These are phyloP conservation scores for Metschnikowia noctiluminum DNA, from an alignment of 805 yeast species.

Conservation along the genomic window DNA sequence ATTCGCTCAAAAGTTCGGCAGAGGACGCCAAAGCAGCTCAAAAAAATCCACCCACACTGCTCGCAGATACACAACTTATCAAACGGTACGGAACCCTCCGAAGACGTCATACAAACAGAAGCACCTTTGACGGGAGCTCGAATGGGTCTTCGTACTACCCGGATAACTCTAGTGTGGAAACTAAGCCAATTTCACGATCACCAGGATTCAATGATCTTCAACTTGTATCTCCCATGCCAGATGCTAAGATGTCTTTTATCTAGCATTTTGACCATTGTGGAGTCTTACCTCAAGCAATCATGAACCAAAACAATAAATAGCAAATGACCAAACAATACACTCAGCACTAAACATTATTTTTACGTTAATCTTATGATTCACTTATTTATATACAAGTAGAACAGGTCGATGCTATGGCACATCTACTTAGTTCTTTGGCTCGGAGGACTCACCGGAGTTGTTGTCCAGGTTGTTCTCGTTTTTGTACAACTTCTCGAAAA, in stretches of 20 bases:
- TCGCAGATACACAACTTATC: conserved; percentile 1
- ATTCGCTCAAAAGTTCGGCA: background rate
- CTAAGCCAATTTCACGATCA: conserved; percentile 4
- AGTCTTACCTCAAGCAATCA: too few species aligned
- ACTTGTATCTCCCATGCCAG: background rate
- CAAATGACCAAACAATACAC: too few species aligned
- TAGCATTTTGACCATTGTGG: background rate
- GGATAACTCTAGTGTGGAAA: background rate
- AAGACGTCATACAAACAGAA: conserved; percentile 4
- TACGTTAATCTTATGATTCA: conserved; percentile 8
- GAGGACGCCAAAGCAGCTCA: background rate
- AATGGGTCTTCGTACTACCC: conserved; percentile 2
- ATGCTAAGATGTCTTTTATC: background rate
- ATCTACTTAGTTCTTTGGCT: conserved; percentile 25
- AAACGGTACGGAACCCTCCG: conserved; percentile 15
- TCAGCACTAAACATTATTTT: background rate
- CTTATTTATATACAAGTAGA: conserved; percentile 19
- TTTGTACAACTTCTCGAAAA: conserved; percentile 62
- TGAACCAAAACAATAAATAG: too few species aligned
- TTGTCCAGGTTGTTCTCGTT: conserved; percentile 22
- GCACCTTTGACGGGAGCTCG: conserved; percentile 8
- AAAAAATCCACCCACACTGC: background rate
- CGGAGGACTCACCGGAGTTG: conserved; percentile 22
- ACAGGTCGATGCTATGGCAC: conserved; percentile 1
- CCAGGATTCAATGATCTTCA: conserved; percentile 5